Evolutionary conservation across 2,329 filamentous ascomycete genomes (phyloP), one percentile per base, ranked within the genome.

Genomic region (Ophiobolus disseminans): DNA sequence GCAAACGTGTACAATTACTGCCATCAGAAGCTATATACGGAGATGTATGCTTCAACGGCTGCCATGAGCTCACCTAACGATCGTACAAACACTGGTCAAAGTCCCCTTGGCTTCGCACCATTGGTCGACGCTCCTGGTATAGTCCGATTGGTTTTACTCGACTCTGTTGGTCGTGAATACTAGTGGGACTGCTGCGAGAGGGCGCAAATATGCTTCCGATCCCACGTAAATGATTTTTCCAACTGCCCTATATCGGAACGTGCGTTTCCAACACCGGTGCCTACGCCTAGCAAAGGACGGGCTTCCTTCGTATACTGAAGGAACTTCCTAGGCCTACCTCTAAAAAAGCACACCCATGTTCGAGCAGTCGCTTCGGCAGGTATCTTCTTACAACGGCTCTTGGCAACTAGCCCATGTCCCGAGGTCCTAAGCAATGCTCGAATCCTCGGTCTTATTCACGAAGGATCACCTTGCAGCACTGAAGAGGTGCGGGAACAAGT

Each of bases 141-240:
- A 55, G 62, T 48, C 50, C 1, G 52, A 48, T n/a, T 65, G 56
- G 62, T 62, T 63, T 44, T 65, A 62, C 20, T 50, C 58, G 13
- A 52, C 50, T 4, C 49, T 65, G n/a, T 34, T 63, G 4, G 53
- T 51, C 6, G 57, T 60, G 34, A 65, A 63, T 20, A 36, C 62
- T 1, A 52, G 58, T 1, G 60, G n/a, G n/a, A n/a, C n/a, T 63
- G 11, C 51, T 65, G 3, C 49, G 49, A 35, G 55, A 56, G 3
- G 52, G 51, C 37, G 58, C 55, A 9, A 35, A 36, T 3, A 46
- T 47, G 32, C 13, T 34, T 55, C 0, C 53, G 35, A n/a, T 32
- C 48, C 5, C 50, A 53, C 19, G 44, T 63, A 2, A 28, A 25
- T 1, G 41, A 44, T 1, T 34, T 58, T 1, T 30, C 56, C 23